Evolutionary conservation across 148 eudicot species (phyloP), one percentile per base, ranked within the genome.

Genomic region (Camellia japonica): DNA sequence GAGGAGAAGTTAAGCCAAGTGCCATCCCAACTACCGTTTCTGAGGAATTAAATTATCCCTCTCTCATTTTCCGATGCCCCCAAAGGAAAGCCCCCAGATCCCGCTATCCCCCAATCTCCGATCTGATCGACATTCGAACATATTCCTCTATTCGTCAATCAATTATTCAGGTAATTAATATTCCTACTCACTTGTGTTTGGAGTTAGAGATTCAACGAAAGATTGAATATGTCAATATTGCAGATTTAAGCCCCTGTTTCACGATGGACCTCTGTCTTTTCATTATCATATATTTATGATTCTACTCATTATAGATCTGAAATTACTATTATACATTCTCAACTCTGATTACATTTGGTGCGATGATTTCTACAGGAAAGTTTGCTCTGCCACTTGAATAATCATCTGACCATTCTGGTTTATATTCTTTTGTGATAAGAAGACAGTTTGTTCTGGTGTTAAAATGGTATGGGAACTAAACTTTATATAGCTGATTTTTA

Each of bases 351-450:
- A 43, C 41, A 7, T 2, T 11, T 78, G 56, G 30, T 14, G 41
- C 64, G 55, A 55, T 68, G 75, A 23, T 76, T 68, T 81, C 14
- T 68, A 30, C 67, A 67, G 83, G 68, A 56, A 68, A 64, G 49
- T 75, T 56, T 66, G 44, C 61, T 46, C 58, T 43, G 54, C 67
- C 67, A 43, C 43, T 43, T 19, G 42, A 13, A 67, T 74, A 66
- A 18, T 11, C 38, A 18, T 74, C 55, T 80, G 79, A 20, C 68
- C 74, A 10, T 44, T 38, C 30, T 61, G 66, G 51, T 62, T 76
- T 46, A 51, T 62, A 49, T 30, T 62, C 60, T 62, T 71, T 67
- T 44, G 68, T 68, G 79, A 59, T 68, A 80, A 30, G 46, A 9
- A 6, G 13, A 10, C 15, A 12, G 3, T n/a, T 61, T 15, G 15